Base-by-base conservation (phyloP, 352 stramenopile species). In the Globisporangium acanthophoron region DNA sequence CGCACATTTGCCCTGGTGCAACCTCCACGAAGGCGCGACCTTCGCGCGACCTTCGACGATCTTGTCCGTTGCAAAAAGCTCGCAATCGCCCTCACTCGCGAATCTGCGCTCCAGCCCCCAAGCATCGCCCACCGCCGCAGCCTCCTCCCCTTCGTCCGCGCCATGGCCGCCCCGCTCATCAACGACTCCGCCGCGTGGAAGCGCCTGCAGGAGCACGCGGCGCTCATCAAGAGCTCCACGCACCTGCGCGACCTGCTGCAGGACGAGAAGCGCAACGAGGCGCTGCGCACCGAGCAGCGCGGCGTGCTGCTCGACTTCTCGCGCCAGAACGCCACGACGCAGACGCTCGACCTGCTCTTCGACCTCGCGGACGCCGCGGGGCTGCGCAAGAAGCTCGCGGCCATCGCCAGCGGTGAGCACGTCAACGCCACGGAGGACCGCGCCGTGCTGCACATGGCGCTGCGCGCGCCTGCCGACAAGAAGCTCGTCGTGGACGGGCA, bases 381-480 rank as follows among this genome's bases (percentile, higher is more conserved):
- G 11, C 68, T 98, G 15, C 81, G 85, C 54, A 71, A 91, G 59
- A 86, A 96, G 85, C 66, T 93, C 50, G 69, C 80, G 33, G 90
- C 91, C 29, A 99, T 99, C 78, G 86, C 87, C 35, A 80, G 60
- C 5, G 97, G 97, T 39, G 86, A 90, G 61, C 85, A 97, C 51
- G 96, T 99, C 40, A 99, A 99, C 71, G 80, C 71, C 21, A 99
- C 97, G 1, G 97, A 99, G 76, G 83, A 96, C 63, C 85, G 96
- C 56, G 90, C 95, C 0, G 97, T 99, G 16, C 82, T 98, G 65
- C 97, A 99, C 82, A 96, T 98, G 67, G 90, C 96, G 5, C 76
- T 99, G 56, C 85, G 97, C 27, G 92, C 94, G 64, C 93, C 63
- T 54, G 86, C 74, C 49, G 78, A 69, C 53, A 73, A 94, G 62